Evolutionary conservation across 208 protist species (phyloP).

Genomic region (Wallacemonas sp.): DNA sequence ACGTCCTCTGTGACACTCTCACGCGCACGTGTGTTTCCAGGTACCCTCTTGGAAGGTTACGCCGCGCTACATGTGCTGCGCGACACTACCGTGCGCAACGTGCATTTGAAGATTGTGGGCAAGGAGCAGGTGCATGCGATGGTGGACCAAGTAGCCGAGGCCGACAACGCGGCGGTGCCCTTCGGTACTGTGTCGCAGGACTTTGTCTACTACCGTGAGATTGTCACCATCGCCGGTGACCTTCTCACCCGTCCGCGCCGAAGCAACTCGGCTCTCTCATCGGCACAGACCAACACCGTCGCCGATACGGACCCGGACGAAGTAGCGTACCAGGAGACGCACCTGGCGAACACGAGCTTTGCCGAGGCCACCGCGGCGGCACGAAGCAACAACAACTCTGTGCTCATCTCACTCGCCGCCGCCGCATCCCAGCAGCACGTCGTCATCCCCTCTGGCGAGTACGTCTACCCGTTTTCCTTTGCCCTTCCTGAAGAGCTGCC

Average conservation of each 20-base stretch:
- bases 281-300: not conserved
- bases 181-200: conserved; percentile 30
- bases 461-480: conserved; percentile 27
- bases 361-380: not conserved
- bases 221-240: conserved; percentile 19
- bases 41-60: conserved; percentile 20
- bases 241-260: conserved; percentile 12
- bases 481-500: conserved; percentile 17
- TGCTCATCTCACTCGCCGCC: not conserved
- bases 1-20: conserved; percentile 6
- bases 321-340: not conserved
- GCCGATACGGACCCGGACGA: not conserved
- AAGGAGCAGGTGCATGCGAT: conserved; percentile 20
- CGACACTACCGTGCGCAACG: conserved; percentile 11
- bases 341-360: conserved; percentile 9
- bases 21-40: conserved; percentile 14
- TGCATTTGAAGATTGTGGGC: conserved; percentile 30
- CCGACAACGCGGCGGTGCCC: conserved; percentile 11
- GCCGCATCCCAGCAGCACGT: conserved; percentile 6
- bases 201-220: conserved; percentile 33
- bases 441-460: conserved; percentile 12
- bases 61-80: not conserved
- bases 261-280: not conserved
- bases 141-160: conserved; percentile 25
- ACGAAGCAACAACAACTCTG: not conserved